These are phyloP conservation scores for Xerocomellus amylosporus DNA, from an alignment of 768 basidiomycete species.

Conservation along the genomic window DNA sequence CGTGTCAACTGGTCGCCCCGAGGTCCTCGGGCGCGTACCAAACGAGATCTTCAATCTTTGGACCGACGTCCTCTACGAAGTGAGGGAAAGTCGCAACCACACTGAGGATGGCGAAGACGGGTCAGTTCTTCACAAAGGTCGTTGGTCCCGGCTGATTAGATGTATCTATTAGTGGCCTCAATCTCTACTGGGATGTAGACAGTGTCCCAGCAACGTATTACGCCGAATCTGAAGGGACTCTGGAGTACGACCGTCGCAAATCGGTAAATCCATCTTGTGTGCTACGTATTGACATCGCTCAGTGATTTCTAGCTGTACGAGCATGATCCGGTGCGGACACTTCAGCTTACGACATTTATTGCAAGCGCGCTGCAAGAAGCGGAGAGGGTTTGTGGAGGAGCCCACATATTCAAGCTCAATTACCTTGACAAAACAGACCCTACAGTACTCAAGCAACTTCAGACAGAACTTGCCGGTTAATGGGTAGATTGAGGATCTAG, in stretches of 20 bases:
- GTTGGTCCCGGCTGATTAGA: background rate
- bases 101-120: slow-evolving; percentile 36
- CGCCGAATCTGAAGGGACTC: slow-evolving; percentile 62
- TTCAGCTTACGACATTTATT: slow-evolving; percentile 61
- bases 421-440: slow-evolving; percentile 71
- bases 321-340: slow-evolving; percentile 67
- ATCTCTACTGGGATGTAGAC: slow-evolving; percentile 69
- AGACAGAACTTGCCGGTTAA: slow-evolving; percentile 41
- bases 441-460: slow-evolving; percentile 69
- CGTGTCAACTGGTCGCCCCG: slow-evolving; percentile 68
- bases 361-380: slow-evolving; percentile 59
- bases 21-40: slow-evolving; percentile 68
- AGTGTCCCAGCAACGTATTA: slow-evolving; percentile 58
- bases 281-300: slow-evolving; percentile 2
- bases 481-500: background rate
- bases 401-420: slow-evolving; percentile 52
- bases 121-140: slow-evolving; percentile 18
- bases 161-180: slow-evolving; percentile 34
- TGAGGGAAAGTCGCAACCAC: slow-evolving; percentile 62
- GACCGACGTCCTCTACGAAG: slow-evolving; percentile 85
- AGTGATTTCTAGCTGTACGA: slow-evolving; percentile 55
- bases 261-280: slow-evolving; percentile 42
- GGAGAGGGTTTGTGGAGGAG: slow-evolving; percentile 57
- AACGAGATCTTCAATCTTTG: slow-evolving; percentile 83
- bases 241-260: slow-evolving; percentile 75